Conservation (phyloP, 2,329 filamentous ascomycete species). For the Arthrinium puccinioides region DNA sequence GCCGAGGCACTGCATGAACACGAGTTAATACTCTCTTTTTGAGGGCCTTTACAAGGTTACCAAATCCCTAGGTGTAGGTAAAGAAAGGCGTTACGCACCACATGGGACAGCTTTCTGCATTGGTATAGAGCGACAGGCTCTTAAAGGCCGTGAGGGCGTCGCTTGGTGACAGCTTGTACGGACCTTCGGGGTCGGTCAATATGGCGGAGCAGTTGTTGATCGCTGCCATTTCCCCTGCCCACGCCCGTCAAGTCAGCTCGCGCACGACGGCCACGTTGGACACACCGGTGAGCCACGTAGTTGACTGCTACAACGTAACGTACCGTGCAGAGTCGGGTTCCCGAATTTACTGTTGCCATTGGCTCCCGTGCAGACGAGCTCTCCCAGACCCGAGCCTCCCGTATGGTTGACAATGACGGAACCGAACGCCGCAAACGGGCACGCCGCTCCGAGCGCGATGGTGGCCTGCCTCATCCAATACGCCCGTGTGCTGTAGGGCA, state of each 20-base stretch:
- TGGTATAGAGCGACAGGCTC: conserved; percentile 46
- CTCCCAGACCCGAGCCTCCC: conserved; percentile 25
- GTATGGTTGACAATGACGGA: conserved; percentile 51
- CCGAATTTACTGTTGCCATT: conserved; percentile 36
- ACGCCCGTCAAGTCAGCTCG: background rate
- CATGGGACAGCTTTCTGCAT: conserved; percentile 51
- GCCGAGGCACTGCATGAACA: too few relatives aligned
- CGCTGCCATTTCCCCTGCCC: conserved; percentile 42
- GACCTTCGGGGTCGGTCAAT: conserved; percentile 36
- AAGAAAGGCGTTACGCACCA: too few relatives aligned
- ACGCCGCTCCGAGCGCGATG: conserved; percentile 37
- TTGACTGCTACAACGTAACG: too few relatives aligned
- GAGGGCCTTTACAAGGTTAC: too few relatives aligned
- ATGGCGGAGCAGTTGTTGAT: conserved; percentile 45
- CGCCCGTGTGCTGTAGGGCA: conserved; percentile 28
- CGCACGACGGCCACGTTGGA: background rate
- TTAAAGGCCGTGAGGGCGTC: conserved; percentile 37
- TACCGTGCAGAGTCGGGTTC: conserved; percentile 47
- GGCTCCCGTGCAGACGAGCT: conserved; percentile 41
- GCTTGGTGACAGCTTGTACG: conserved; percentile 31
- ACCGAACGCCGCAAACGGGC: conserved; percentile 46
- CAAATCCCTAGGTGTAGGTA: too few relatives aligned
- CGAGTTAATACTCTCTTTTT: too few relatives aligned
- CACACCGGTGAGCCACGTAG: too few relatives aligned
- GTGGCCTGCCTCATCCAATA: conserved; percentile 48